Evolutionary conservation across 1,139 yeast species (phyloP).

Genomic region (Pichia norvegensis): DNA sequence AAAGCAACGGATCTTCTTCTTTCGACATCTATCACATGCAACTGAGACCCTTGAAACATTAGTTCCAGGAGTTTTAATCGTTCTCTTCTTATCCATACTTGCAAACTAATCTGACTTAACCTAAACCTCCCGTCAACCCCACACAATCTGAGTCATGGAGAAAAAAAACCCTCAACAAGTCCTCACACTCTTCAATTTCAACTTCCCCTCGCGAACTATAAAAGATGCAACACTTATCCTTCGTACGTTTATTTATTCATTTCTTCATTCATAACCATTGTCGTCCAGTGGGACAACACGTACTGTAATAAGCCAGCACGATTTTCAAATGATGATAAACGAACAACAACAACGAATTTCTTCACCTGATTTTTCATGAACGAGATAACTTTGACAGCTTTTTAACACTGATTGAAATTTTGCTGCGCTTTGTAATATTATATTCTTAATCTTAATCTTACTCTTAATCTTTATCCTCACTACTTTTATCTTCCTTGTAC

Average conservation of each 20-base stretch:
- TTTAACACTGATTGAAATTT: conserved; percentile 47
- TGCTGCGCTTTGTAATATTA: background rate
- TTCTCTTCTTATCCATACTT: conserved; percentile 32
- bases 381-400: conserved; percentile 52
- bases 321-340: conserved; percentile 23
- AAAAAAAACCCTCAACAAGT: background rate
- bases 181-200: too few species aligned
- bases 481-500: background rate
- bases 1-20: conserved; percentile 63
- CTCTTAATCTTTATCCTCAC: background rate
- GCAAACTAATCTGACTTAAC: background rate
- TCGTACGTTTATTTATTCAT: too few species aligned
- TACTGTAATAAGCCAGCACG: background rate
- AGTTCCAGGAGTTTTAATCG: conserved; percentile 58
- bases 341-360: conserved; percentile 41
- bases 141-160: background rate
- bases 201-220: too few species aligned
- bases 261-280: too few species aligned
- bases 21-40: conserved; percentile 82
- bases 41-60: conserved; percentile 59
- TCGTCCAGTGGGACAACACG: background rate
- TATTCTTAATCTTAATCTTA: background rate
- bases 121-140: background rate
- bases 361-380: conserved; percentile 57
- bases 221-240: too few species aligned